Percentiles rank a stretch among this genome's conserved stretches.
These are phyloP conservation scores for Ophiostoma angusticollis DNA, from an alignment of 2,329 filamentous ascomycete genomes.

Conservation along the genomic window DNA sequence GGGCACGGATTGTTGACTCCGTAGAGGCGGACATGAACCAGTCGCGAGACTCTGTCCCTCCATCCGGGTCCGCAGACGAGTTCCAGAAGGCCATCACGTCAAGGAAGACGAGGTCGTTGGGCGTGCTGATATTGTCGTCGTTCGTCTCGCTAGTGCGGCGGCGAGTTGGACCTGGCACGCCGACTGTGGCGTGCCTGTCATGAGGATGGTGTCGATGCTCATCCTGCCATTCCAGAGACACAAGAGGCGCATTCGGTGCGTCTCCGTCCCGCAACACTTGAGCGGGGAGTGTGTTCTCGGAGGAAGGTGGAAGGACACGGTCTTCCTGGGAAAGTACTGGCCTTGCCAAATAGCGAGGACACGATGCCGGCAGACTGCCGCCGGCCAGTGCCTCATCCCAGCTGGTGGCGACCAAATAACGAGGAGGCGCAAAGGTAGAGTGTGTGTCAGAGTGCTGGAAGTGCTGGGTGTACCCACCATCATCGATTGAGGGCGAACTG, in stretches of 20 bases:
- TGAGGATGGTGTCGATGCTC: slow-evolving; percentile 36
- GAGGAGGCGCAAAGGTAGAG: background rate
- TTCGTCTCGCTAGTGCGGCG: background rate
- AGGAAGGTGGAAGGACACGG: background rate
- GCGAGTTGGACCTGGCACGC: slow-evolving; percentile 2
- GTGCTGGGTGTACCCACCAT: slow-evolving; percentile 64
- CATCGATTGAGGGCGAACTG: slow-evolving; percentile 95
- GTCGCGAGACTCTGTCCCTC: too few species aligned
- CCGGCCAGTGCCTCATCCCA: background rate
- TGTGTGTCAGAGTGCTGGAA: slow-evolving; percentile 12
- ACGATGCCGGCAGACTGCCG: slow-evolving; percentile 3
- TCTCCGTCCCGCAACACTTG: slow-evolving; percentile 13
- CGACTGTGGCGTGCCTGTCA: slow-evolving; percentile 31
- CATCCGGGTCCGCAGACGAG: too few species aligned
- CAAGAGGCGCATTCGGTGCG: slow-evolving; percentile 17
- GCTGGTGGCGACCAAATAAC: background rate
- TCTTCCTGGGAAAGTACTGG: background rate
- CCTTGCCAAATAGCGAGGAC: background rate
- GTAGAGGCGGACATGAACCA: too few species aligned
- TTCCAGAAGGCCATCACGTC: too few species aligned
- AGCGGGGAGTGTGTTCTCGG: slow-evolving; percentile 1
- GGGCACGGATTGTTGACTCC: background rate
- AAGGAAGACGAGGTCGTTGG: too few species aligned
- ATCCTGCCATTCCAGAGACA: slow-evolving; percentile 17
- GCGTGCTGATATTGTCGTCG: too few species aligned